These are phyloP conservation scores for Gautieria morchelliformis DNA, from an alignment of 768 basidiomycete genomes.

Conservation along the genomic window DNA sequence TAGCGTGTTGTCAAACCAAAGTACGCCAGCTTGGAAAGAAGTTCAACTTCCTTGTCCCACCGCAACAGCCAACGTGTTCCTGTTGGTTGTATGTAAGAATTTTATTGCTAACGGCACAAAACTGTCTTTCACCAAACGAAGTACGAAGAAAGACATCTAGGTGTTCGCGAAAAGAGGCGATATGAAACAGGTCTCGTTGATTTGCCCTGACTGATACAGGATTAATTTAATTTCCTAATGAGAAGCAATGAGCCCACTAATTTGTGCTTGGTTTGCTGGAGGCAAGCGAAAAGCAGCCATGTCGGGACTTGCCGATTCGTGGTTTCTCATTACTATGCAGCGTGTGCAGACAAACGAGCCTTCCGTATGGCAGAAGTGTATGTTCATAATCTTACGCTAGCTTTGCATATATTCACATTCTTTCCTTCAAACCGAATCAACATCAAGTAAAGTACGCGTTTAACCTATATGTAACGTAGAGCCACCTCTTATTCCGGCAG, in stretches of 20 bases:
- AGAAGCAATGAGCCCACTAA: constrained; percentile 44
- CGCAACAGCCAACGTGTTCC: constrained; percentile 72
- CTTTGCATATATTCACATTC: background rate
- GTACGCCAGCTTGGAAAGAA: constrained; percentile 58
- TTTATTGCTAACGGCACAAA: background rate
- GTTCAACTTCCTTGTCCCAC: constrained; percentile 76
- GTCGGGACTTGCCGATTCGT: constrained; percentile 1
- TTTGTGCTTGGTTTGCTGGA: constrained; percentile 75
- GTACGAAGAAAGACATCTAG: constrained; percentile 63
- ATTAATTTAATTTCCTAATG: constrained; percentile 3
- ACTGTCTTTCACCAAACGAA: constrained; percentile 54
- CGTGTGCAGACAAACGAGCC: constrained; percentile 34
- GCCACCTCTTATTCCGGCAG: constrained; percentile 25
- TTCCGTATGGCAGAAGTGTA: constrained; percentile 71
- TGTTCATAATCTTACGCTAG: constrained; percentile 15
- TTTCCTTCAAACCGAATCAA: background rate
- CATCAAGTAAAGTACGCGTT: constrained; percentile 6
- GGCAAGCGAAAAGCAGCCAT: constrained; percentile 35
- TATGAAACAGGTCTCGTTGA: constrained; percentile 73
- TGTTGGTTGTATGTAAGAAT: constrained; percentile 17
- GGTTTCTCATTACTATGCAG: background rate
- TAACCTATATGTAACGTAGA: background rate
- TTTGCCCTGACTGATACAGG: constrained; percentile 61
- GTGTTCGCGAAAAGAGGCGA: constrained; percentile 66
- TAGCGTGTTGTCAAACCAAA: constrained; percentile 66